A percentile compares a stretch with the other conserved stretches of the same genome.
These are phyloP conservation scores for Mariannaea elegans DNA, from an alignment of 2,329 filamentous ascomycete species.

Conservation along the genomic window DNA sequence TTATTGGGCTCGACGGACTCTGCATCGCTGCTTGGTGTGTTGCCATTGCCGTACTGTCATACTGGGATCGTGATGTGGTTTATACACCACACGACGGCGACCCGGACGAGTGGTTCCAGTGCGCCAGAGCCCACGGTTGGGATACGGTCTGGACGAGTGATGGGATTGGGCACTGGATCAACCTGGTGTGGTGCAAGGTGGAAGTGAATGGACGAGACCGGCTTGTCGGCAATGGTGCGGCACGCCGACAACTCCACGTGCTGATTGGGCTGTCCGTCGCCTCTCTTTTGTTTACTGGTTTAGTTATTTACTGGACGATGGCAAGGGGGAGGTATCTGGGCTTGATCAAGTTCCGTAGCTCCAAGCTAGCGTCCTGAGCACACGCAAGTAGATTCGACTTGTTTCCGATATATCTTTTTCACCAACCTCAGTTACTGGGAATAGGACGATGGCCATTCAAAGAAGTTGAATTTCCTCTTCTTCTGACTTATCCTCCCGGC, in stretches of 20 bases:
- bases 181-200: conserved; percentile 5
- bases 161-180: neutral
- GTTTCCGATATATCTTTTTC: no score
- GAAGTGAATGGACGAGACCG: neutral
- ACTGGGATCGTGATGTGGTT: neutral
- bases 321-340: neutral
- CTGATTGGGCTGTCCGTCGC: conserved; percentile 3
- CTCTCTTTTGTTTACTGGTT: neutral
- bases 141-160: neutral
- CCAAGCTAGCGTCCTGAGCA: no score
- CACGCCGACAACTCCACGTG: neutral
- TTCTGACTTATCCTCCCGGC: no score
- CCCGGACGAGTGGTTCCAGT: neutral
- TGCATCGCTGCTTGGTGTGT: neutral
- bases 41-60: neutral
- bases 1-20: neutral
- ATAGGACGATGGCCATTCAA: no score
- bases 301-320: neutral
- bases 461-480: no score
- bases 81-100: neutral
- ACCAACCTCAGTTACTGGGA: no score
- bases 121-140: neutral
- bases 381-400: no score
- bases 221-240: conserved; percentile 5
- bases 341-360: neutral